Conservation (phyloP, 1,284 basidiomycete genomes). For the Meira nashicola region DNA sequence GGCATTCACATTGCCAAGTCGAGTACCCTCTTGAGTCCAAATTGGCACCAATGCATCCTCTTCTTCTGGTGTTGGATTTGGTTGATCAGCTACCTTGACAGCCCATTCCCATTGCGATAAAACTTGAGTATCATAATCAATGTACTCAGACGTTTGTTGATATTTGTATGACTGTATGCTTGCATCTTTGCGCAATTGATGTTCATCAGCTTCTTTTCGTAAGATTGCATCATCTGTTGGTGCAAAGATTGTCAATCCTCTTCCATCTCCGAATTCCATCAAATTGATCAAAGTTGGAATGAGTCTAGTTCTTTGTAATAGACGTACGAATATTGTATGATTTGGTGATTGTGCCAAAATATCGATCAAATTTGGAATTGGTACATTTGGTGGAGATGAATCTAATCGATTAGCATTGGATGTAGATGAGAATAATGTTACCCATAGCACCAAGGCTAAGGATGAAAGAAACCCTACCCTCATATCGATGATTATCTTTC, state of each 20-base stretch:
- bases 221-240: slow-evolving; percentile 67
- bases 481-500: no score
- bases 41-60: slow-evolving; percentile 7
- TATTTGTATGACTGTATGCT: not conserved
- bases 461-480: no score
- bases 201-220: slow-evolving; percentile 22
- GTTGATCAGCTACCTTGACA: slow-evolving; percentile 2
- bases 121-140: not conserved
- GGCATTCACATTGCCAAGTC: slow-evolving; percentile 67
- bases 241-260: slow-evolving; percentile 80
- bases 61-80: not conserved
- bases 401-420: not conserved
- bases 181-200: not conserved
- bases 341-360: slow-evolving; percentile 70
- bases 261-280: slow-evolving; percentile 50
- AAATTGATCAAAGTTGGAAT: slow-evolving; percentile 86
- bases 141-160: not conserved
- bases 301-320: slow-evolving; percentile 79
- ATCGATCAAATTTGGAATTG: slow-evolving; percentile 66
- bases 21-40: slow-evolving; percentile 15
- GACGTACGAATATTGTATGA: slow-evolving; percentile 70
- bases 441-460: not conserved
- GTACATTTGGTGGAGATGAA: not conserved
- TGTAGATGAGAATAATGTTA: not conserved
- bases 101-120: slow-evolving; percentile 14